Conservation (phyloP, 306 rosid genomes). For the Sphenostylis stenocarpa region DNA sequence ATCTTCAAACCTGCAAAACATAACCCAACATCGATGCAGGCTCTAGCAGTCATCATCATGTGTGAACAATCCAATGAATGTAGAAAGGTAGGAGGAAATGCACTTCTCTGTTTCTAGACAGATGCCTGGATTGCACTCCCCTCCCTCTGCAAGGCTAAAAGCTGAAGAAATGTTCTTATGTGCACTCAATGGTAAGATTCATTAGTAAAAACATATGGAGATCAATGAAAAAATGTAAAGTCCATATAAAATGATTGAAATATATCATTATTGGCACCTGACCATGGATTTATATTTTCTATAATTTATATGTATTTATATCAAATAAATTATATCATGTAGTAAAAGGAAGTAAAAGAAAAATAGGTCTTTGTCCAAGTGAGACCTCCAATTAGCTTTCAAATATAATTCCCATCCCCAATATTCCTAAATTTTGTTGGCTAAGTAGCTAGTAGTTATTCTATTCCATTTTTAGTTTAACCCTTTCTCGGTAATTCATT, state of each 20-base stretch:
- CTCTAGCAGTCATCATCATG: slow-evolving; percentile 94
- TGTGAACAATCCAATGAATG: slow-evolving; percentile 86
- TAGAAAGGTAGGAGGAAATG: slow-evolving; percentile 86
- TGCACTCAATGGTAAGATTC: slow-evolving; percentile 44
- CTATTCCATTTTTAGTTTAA: too few species aligned
- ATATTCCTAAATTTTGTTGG: too few species aligned
- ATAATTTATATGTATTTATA: not conserved
- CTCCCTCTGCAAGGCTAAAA: slow-evolving; percentile 79
- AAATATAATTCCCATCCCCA: too few species aligned
- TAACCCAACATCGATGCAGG: slow-evolving; percentile 77
- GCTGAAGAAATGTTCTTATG: slow-evolving; percentile 80
- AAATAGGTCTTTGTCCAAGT: too few species aligned
- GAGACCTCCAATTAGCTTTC: too few species aligned
- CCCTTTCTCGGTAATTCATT: too few species aligned
- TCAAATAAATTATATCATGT: too few species aligned
- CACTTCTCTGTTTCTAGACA: slow-evolving; percentile 75
- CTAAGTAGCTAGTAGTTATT: too few species aligned
- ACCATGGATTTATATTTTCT: not conserved
- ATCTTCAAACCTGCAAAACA: slow-evolving; percentile 77
- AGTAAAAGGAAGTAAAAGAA: too few species aligned
- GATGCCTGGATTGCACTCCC: slow-evolving; percentile 64
- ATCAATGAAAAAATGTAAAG: not conserved
- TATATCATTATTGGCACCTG: not conserved
- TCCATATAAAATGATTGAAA: not conserved
- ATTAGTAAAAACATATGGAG: slow-evolving; percentile 16